These are phyloP conservation scores for Ceratopteris richardii DNA, from an alignment of 75 land plant species.

Conservation along the genomic window DNA sequence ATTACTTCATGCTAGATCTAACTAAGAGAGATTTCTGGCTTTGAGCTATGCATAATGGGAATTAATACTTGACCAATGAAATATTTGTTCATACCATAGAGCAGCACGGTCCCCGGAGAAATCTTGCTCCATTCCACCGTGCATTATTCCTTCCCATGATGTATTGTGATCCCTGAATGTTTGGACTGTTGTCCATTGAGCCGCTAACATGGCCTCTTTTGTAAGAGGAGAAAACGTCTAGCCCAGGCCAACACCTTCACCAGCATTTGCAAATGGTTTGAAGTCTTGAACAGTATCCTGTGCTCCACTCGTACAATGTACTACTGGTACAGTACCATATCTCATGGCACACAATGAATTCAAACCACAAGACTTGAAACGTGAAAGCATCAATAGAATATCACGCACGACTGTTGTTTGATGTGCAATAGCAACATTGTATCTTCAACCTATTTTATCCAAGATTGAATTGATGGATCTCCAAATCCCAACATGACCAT, in stretches of 20 bases:
- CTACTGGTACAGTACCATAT: too few species aligned
- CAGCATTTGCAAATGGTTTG: slow-evolving; percentile 63
- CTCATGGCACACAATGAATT: too few species aligned
- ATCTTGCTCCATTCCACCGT: slow-evolving; percentile 76
- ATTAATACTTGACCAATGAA: slow-evolving; percentile 77
- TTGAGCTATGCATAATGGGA: slow-evolving; percentile 56
- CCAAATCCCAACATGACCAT: too few species aligned
- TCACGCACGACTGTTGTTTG: too few species aligned
- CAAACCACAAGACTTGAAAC: too few species aligned
- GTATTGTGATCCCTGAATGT: slow-evolving; percentile 59
- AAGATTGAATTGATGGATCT: too few species aligned
- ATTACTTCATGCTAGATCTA: too few species aligned
- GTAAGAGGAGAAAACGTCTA: too few species aligned
- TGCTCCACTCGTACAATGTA: too few species aligned
- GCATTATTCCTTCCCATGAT: slow-evolving; percentile 76
- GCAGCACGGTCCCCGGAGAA: slow-evolving; percentile 89
- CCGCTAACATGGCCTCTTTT: too few species aligned
- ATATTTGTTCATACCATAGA: slow-evolving; percentile 76
- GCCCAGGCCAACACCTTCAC: slow-evolving; percentile 52
- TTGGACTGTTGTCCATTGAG: slow-evolving; percentile 40
- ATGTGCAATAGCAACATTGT: too few species aligned
- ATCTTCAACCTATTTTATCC: slow-evolving; percentile 72
- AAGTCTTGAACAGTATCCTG: slow-evolving; percentile 82
- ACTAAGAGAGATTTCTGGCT: not conserved
- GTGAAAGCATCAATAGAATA: too few species aligned